Percentiles rank a stretch among this genome's conserved stretches.
phyloP scores from a whole-genome alignment of 371 early-diverging fungal species.

The Mortierella sp. region DNA sequence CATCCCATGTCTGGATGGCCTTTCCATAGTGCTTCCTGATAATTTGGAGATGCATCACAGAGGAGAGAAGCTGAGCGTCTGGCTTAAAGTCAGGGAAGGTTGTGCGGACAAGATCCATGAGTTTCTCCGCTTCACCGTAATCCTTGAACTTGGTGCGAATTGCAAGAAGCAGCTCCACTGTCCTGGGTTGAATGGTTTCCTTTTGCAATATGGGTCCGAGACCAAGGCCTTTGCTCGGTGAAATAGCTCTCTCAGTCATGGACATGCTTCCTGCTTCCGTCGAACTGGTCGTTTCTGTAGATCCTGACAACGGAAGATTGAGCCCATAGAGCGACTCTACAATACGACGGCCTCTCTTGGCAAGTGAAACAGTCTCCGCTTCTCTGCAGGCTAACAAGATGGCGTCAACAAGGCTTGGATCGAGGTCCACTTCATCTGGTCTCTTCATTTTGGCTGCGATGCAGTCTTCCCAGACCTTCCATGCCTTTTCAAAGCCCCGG shows the following conservation, averaged over 20 bases:
- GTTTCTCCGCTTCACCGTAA: constrained; percentile 15
- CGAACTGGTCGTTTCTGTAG: neutral
- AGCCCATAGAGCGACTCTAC: constrained; percentile 46
- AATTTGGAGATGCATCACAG: constrained; percentile 34
- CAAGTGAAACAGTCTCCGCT: constrained; percentile 10
- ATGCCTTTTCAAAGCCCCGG: constrained; percentile 43
- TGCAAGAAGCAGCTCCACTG: constrained; percentile 37
- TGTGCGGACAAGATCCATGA: constrained; percentile 22
- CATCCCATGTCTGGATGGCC: constrained; percentile 38
- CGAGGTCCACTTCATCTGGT: constrained; percentile 33
- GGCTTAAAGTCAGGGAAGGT: constrained; percentile 33
- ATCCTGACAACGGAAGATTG: neutral
- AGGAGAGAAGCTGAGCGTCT: constrained; percentile 35
- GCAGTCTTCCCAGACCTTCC: constrained; percentile 52
- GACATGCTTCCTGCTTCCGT: neutral
- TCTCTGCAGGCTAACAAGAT: constrained; percentile 37
- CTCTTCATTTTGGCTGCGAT: constrained; percentile 29
- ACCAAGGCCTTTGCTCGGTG: constrained; percentile 31
- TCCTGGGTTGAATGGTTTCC: constrained; percentile 31
- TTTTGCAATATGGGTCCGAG: constrained; percentile 16
- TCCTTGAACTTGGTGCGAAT: constrained; percentile 35
- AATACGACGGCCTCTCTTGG: constrained; percentile 28
- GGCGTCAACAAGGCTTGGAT: constrained; percentile 27
- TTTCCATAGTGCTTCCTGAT: constrained; percentile 27
- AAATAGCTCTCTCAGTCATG: constrained; percentile 15